Base-by-base conservation (phyloP, 2,329 filamentous ascomycete genomes). In the Ceratocystis huliohia region DNA sequence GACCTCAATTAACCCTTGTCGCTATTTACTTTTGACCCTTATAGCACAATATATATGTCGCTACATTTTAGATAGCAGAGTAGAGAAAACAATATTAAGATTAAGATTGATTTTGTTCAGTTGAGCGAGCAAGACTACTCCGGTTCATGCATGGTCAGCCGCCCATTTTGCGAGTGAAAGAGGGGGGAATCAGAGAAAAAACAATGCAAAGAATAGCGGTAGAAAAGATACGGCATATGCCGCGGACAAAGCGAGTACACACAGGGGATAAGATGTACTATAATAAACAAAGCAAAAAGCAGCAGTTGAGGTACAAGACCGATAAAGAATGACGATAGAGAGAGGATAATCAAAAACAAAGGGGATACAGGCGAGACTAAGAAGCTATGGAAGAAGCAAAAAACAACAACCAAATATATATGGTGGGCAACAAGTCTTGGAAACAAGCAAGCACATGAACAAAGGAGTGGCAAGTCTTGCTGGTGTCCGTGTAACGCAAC, bases 291-390 rank as follows among this genome's bases (percentile, higher is more conserved):
- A 48, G 20, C 25, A 63, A 50, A 48, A 25, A 37, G 50, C 2
- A 33, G 61, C 22, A 25, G 8, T 37, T 37, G 56, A 37, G 56
- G 20, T 59, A 37, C 56, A 37, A 10, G n/a, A 17, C 33, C 22
- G 41, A 61, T 48, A 45, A 41, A 41, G 37, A 41, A 13, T 13
- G 37, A 41, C 37, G 37, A 41, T 48, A 53, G 50, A 41, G 48
- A 25, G 61, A 61, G 46, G 22, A 6, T 25, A 37, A 50, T 33
- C 48, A 25, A n/a, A 62, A 28, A 56, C 17, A 63, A 63, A 66
- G 30, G 46, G 37, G 46, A 28, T 28, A n/a, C 13, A 20, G 22
- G 33, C 8, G 56, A 30, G 56, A 57, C 17, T n/a, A 15, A 59
- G 17, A n/a, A 37, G 13, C 20, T 25, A 53, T 17, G 30, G 33